phyloP scores from a whole-genome alignment of 1,284 basidiomycete genomes.

The Phylloporus sp. region DNA sequence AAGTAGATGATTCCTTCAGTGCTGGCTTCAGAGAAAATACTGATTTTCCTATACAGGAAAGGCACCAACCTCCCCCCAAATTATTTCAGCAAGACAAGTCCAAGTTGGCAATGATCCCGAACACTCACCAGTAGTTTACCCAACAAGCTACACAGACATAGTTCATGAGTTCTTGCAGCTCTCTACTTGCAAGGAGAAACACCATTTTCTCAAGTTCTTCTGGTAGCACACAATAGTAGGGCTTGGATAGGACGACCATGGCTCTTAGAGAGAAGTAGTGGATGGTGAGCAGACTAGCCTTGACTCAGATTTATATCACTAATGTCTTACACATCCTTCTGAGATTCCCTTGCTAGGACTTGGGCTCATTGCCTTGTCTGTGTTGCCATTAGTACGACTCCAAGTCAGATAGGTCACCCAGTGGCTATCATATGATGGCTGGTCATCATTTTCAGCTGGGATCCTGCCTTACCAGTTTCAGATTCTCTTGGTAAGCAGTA shows the following conservation, averaged over 20 bases:
- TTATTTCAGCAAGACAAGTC: not conserved
- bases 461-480: no score
- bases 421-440: no score
- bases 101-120: not conserved
- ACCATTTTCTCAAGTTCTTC: not conserved
- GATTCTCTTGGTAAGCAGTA: no score
- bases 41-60: slow-evolving; percentile 1
- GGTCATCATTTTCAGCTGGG: no score
- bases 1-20: not conserved
- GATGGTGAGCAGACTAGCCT: no score
- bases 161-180: not conserved
- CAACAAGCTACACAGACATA: not conserved
- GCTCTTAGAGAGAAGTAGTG: no score
- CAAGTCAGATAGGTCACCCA: no score
- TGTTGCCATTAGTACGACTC: no score
- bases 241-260: not conserved
- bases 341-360: no score
- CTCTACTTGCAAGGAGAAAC: not conserved
- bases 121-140: not conserved
- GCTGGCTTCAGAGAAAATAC: not conserved
- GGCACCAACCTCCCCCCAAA: not conserved
- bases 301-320: no score
- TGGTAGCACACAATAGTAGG: not conserved
- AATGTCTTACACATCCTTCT: no score
- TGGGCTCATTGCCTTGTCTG: no score